phyloP scores from a whole-genome alignment of 2,329 filamentous ascomycete genomes.

The Sclerotinia spermophila region DNA sequence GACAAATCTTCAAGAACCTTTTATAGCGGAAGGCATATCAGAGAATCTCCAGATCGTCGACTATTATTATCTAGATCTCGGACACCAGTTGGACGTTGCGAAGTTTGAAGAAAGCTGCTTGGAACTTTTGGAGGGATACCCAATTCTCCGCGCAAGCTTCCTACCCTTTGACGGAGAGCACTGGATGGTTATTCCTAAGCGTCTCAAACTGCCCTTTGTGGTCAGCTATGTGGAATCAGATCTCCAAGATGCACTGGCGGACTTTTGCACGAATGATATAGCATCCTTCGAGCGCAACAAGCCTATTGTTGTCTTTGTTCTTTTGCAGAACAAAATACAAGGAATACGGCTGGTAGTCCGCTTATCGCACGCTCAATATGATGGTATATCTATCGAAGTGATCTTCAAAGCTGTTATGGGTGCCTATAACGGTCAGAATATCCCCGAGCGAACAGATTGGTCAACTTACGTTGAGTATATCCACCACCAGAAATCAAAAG shows the following conservation, averaged over 20 bases:
- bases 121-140: too few species aligned
- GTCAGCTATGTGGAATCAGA: not conserved
- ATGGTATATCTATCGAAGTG: not conserved
- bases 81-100: too few species aligned
- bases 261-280: not conserved
- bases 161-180: too few species aligned
- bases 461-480: not conserved
- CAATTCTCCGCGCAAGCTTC: too few species aligned
- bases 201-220: too few species aligned
- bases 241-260: not conserved
- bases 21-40: too few species aligned
- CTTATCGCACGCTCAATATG: not conserved
- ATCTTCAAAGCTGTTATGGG: not conserved
- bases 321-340: not conserved
- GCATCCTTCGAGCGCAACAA: not conserved
- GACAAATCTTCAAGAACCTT: too few species aligned
- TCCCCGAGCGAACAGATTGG: not conserved
- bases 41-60: too few species aligned
- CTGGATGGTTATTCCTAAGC: too few species aligned
- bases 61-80: too few species aligned
- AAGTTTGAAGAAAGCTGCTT: too few species aligned
- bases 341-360: not conserved
- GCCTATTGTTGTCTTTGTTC: not conserved
- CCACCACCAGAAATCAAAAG: not conserved
- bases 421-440: not conserved